Conservation (phyloP, 805 yeast species). For the Schwanniomyces vanrijiae region DNA sequence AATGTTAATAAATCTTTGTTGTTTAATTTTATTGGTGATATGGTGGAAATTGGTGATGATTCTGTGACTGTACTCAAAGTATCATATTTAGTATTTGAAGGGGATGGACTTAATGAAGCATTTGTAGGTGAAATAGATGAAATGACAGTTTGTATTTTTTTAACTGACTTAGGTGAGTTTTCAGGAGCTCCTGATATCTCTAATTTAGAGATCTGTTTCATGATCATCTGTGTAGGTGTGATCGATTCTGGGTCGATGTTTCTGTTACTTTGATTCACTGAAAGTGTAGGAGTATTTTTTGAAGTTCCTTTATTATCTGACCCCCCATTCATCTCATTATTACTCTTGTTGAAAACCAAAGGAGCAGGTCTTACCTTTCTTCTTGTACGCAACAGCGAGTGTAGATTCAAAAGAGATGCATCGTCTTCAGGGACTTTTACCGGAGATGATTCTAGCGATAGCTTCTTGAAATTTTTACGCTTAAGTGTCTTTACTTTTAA, state of each 20-base stretch:
- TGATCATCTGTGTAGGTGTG: conserved; percentile 19
- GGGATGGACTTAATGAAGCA: conserved; percentile 20
- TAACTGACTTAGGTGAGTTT: conserved; percentile 1
- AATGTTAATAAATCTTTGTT: conserved; percentile 70
- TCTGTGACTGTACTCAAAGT: conserved; percentile 3
- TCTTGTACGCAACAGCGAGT: conserved; percentile 12
- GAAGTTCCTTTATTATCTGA: neutral
- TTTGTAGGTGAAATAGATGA: conserved; percentile 43
- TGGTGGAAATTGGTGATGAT: conserved; percentile 34
- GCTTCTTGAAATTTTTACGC: conserved; percentile 40
- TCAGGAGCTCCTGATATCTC: conserved; percentile 12
- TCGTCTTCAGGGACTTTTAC: conserved; percentile 3
- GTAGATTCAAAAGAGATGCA: conserved; percentile 6
- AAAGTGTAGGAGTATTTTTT: neutral
- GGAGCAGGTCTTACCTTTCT: conserved; percentile 33
- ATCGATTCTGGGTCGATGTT: conserved; percentile 24
- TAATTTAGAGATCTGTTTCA: conserved; percentile 27
- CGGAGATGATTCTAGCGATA: conserved; percentile 22
- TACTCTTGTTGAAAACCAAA: conserved; percentile 15
- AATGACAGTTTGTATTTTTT: conserved; percentile 42
- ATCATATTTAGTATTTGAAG: conserved; percentile 8
- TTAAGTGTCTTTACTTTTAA: conserved; percentile 35
- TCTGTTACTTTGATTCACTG: conserved; percentile 16
- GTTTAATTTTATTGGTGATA: conserved; percentile 28
- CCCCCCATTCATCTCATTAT: neutral